A percentile compares a stretch with the other conserved stretches of the same genome.
phyloP scores from a whole-genome alignment of 2,329 filamentous ascomycete genomes.

The Aspergillus fijiensis region DNA sequence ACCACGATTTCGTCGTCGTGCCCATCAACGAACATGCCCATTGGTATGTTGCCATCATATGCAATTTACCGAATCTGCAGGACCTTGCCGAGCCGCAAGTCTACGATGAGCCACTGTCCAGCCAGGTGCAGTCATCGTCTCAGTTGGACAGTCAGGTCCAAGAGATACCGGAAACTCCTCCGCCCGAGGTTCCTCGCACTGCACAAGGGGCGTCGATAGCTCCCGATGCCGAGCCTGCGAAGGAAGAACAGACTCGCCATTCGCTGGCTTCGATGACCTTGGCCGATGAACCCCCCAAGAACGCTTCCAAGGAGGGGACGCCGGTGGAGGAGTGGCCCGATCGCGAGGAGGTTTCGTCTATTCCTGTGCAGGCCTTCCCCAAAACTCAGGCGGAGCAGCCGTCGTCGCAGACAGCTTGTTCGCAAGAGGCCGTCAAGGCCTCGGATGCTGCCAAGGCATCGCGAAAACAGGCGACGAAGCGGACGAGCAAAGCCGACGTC shows the following conservation, averaged over 20 bases:
- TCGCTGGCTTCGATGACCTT: slow-evolving; percentile 33
- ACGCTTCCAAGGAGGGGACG: slow-evolving; percentile 6
- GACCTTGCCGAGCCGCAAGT: slow-evolving; percentile 21
- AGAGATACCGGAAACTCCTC: slow-evolving; percentile 32
- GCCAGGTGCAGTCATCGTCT: slow-evolving; percentile 13
- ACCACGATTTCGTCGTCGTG: slow-evolving; percentile 83
- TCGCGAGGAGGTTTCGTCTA: slow-evolving; percentile 27
- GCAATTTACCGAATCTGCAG: slow-evolving; percentile 71
- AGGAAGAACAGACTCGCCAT: slow-evolving; percentile 26
- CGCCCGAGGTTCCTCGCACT: not conserved
- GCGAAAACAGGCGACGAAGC: slow-evolving; percentile 31
- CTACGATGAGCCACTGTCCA: slow-evolving; percentile 1
- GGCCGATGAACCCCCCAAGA: slow-evolving; percentile 17
- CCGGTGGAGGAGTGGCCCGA: slow-evolving; percentile 30
- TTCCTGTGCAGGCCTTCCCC: slow-evolving; percentile 19
- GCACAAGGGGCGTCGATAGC: not conserved
- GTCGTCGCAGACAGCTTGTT: slow-evolving; percentile 14
- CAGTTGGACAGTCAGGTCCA: slow-evolving; percentile 21
- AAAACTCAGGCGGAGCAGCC: slow-evolving; percentile 13
- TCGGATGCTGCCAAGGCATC: slow-evolving; percentile 12
- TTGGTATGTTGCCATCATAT: slow-evolving; percentile 96
- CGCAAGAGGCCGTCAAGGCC: slow-evolving; percentile 14
- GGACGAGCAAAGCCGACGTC: slow-evolving; percentile 46
- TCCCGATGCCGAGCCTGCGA: slow-evolving; percentile 13
- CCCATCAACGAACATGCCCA: slow-evolving; percentile 85